Conservation (phyloP, 495 filamentous ascomycete species). For the Penicillium subrubescens region DNA sequence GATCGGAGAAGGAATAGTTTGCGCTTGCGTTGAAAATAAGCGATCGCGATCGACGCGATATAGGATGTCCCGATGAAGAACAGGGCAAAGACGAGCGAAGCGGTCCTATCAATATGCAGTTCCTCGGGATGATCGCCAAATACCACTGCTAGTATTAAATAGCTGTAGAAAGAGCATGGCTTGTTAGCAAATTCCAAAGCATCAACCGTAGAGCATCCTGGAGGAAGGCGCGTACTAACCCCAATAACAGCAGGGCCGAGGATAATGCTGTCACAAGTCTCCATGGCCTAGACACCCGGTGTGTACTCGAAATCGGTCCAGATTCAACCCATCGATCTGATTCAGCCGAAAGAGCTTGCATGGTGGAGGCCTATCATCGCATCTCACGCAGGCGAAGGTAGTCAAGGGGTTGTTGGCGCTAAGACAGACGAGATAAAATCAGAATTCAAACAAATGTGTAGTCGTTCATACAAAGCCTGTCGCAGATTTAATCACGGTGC, state of each 20-base stretch:
- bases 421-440: not conserved
- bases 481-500: not conserved
- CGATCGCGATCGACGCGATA: slow-evolving; percentile 25
- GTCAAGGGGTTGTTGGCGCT: not conserved
- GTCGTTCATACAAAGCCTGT: too few relatives aligned
- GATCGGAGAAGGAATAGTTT: slow-evolving; percentile 31
- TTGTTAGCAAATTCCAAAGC: not conserved
- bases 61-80: slow-evolving; percentile 33
- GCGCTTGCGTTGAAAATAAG: slow-evolving; percentile 25
- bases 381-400: not conserved
- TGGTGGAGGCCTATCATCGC: slow-evolving; percentile 1
- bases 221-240: slow-evolving; percentile 18
- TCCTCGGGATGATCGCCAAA: slow-evolving; percentile 21
- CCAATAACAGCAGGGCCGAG: slow-evolving; percentile 28
- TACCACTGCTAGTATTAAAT: slow-evolving; percentile 34
- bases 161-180: slow-evolving; percentile 16
- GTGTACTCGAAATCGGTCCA: not conserved
- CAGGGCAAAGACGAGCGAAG: slow-evolving; percentile 21
- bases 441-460: not conserved
- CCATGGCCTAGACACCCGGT: slow-evolving; percentile 15
- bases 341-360: slow-evolving; percentile 7
- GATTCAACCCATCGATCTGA: not conserved
- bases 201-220: not conserved
- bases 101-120: slow-evolving; percentile 18
- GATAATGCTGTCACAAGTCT: slow-evolving; percentile 19